These are phyloP conservation scores for Spinacia oleracea DNA, from an alignment of 179 eudicot genomes.

Conservation along the genomic window DNA sequence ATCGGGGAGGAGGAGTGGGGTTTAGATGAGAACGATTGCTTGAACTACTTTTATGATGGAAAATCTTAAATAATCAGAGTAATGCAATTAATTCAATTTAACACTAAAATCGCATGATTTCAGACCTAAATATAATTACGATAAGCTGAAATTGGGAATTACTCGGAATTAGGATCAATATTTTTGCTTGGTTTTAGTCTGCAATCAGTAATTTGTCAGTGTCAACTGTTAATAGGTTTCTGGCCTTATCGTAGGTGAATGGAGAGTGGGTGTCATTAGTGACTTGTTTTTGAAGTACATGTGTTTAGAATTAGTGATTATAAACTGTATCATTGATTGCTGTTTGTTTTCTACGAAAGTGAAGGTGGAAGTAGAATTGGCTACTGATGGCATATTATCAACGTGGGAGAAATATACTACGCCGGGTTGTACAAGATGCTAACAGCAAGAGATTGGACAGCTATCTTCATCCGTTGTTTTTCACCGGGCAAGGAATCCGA, in stretches of 20 bases:
- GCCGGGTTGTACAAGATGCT: constrained; percentile 33
- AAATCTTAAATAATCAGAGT: too few relatives aligned
- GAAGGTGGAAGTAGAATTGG: constrained; percentile 11
- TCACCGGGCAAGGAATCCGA: constrained; percentile 75
- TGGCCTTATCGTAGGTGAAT: too few relatives aligned
- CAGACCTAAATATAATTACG: background rate
- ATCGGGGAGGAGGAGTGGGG: too few relatives aligned
- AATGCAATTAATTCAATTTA: too few relatives aligned
- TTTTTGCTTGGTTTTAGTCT: background rate
- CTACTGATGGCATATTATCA: constrained; percentile 60
- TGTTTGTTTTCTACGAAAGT: background rate
- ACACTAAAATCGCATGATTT: too few relatives aligned
- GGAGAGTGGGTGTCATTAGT: too few relatives aligned
- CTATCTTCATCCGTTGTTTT: constrained; percentile 56
- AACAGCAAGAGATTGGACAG: constrained; percentile 33
- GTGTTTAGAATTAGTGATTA: too few relatives aligned
- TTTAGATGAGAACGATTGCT: too few relatives aligned
- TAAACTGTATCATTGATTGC: background rate
- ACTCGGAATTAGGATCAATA: background rate
- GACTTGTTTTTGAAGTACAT: too few relatives aligned
- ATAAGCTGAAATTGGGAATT: background rate
- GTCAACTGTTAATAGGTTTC: too few relatives aligned
- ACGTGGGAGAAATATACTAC: constrained; percentile 49
- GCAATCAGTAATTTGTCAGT: too few relatives aligned
- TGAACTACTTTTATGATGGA: too few relatives aligned